Evolutionary conservation across 2,329 filamentous ascomycete species (phyloP), one percentile per base, ranked within the genome.

Genomic region (Epichloe baconii): DNA sequence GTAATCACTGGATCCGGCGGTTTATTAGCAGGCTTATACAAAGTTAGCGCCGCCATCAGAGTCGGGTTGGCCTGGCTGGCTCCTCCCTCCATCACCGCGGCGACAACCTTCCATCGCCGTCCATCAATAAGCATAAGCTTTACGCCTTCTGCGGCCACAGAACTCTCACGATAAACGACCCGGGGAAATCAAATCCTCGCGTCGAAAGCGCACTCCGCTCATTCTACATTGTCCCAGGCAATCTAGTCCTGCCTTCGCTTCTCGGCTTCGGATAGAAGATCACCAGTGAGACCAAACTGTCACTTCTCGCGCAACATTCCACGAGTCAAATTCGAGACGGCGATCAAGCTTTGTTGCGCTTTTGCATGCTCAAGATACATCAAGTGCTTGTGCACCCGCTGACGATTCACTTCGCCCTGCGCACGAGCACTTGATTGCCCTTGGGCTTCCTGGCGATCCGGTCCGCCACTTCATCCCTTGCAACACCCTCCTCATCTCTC

Each of bases 71-170:
- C 23, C 23, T 44, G 37, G 23, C 23, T 44, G 37, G 23, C 12
- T 35, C 41, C 21, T 31, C 14, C 46, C 21, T 31, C 14, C 46
- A 45, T 53, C 52, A 53, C 52, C 34, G 44, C 38, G 35, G 52
- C 52, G 52, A 53, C 52, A 23, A 26, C 41, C 10, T 31, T 31
- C 26, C 26, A 31, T 3, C n/a, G n/a, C 36, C 11, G 31, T 36
- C 19, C 11, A 38, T 40, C 15, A 34, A 36, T 10, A n/a, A 10
- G 47, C n/a, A 36, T 5, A n/a, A 10, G 47, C n/a, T 31, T 31
- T 49, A 44, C 47, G 14, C 38, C 43, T 44, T 19, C 40, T 38
- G 40, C 31, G 40, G 34, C 40, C 21, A n/a, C 15, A 19, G 26
- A 44, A 21, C 11, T 23, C 19, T 36, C 36, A 23, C 26, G 41